Conservation (phyloP, 371 early-diverging fungal genomes). For the Phascolomyces articulosus region DNA sequence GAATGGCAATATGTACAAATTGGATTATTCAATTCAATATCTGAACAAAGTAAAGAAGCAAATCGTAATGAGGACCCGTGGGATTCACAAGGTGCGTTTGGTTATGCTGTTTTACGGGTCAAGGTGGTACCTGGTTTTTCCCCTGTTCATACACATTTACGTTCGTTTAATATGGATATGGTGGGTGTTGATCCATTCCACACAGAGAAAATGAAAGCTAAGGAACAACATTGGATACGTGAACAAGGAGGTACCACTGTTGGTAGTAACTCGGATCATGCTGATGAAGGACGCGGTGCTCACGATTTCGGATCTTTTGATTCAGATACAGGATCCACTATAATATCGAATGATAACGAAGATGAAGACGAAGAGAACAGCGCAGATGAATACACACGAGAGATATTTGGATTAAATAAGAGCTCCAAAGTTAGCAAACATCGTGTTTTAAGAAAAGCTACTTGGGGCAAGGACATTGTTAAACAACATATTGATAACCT, state of each 20-base stretch:
- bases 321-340: conserved; percentile 8
- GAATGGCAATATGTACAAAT: conserved; percentile 36
- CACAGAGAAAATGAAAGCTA: conserved; percentile 24
- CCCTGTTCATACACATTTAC: conserved; percentile 39
- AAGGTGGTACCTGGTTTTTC: conserved; percentile 45
- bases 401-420: conserved; percentile 25
- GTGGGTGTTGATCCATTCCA: conserved; percentile 45
- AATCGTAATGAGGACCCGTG: conserved; percentile 43
- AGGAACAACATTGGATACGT: conserved; percentile 38
- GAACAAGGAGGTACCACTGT: conserved; percentile 14
- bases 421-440: conserved; percentile 29
- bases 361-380: conserved; percentile 16
- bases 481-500: conserved; percentile 34
- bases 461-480: conserved; percentile 37
- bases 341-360: conserved; percentile 17
- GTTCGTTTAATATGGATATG: conserved; percentile 34
- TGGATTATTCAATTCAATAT: conserved; percentile 22
- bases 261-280: background rate
- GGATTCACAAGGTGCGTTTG: conserved; percentile 25
- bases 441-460: conserved; percentile 32
- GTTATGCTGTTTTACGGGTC: conserved; percentile 27
- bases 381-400: conserved; percentile 17
- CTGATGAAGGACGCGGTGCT: background rate
- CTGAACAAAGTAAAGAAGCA: conserved; percentile 33
- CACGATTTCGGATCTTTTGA: background rate